Evolutionary conservation across 1,139 yeast genomes (phyloP), one percentile per base, ranked within the genome.

Genomic region (Trichomonascaceae sp.): DNA sequence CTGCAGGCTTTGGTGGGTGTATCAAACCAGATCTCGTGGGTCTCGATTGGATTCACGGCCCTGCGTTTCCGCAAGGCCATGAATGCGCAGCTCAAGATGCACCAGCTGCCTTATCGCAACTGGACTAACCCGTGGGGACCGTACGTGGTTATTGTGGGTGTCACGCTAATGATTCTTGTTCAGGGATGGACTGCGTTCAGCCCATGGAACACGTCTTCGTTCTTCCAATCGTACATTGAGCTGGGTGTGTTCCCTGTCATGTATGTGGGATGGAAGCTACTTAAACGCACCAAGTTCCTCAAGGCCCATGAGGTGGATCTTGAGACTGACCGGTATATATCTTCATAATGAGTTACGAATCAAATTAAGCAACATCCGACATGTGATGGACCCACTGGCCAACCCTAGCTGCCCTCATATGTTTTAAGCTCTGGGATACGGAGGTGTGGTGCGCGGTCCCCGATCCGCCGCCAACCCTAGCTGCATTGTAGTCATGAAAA

Each of bases 121-220:
- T 64, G 69, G 59, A 66, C 75, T 5, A 73, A 71, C 45, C 81
- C 81, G 17, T 72, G 57, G 48, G 79, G 78, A n/a, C 73, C 79
- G 11, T 73, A 66, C 54, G 59, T 69, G 34, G 70, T 68, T 27
- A 68, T 73, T 2, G 42, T 65, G 16, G 64, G 67, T 39, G 63
- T 71, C 17, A 41, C 61, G 1, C 49, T 72, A 13, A 60, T 75
- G 34, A 60, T 72, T 31, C 51, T 74, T 8, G 70, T 76, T 17
- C 78, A 74, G 46, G 81, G 81, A 13, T 75, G 75, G 81, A 51
- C 71, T 4, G 54, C 75, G 2, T 70, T 74, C 40, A 60, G 69
- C 2, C 81, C 81, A 5, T 70, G 76, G 69, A 45, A 63, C 30
- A 59, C 56, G 29, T 65, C 69, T 2, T 65, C 62, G 29, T 75